Evolutionary conservation across 345 rosid genomes (phyloP), one percentile per base, ranked within the genome.

Genomic region (Aurinia saxatilis): DNA sequence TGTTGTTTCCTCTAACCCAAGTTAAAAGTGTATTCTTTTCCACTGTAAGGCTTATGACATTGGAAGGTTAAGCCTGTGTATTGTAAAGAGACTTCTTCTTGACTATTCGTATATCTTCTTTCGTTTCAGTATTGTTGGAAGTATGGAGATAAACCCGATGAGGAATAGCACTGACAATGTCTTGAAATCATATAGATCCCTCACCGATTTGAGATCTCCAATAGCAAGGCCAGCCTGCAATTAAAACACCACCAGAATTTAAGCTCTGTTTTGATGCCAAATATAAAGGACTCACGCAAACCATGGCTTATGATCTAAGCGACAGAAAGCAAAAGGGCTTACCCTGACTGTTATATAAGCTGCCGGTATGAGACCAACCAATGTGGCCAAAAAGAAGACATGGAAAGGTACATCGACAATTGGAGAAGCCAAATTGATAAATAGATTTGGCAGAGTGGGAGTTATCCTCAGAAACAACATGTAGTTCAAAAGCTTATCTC

Each of bases 401-500:
- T 87, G 96, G 77, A 90, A 93, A 10, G 99, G 99, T 66, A 93
- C 82, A 76, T 93, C 97, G 36, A 93, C 95, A 6, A 93, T 93
- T 0, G 97, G 96, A 60, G 99, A 93, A 9, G 97, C 99, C 82
- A 93, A 74, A 81, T 90, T 93, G 77, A 93, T 93, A 34, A 93
- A 93, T 13, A 93, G 96, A 77, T 93, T 93, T 57, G 99, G 99
- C 47, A 93, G 65, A 0, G 99, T 75, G 11, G 99, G 99, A 55
- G 99, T 93, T 67, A 93, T 77, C 74, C 99, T 85, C 81, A 93
- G 65, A 76, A 93, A 93, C 65, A 93, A 84, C 99, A 93, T 87
- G 70, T 90, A 93, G 76, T 90, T 90, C 78, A 93, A 78, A 76
- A 93, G 75, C 86, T 85, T 93, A 50, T 93, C 99, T 70, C 85